Conservation (phyloP, 2,329 filamentous ascomycete genomes). For the Clonostachys rhizophaga region DNA sequence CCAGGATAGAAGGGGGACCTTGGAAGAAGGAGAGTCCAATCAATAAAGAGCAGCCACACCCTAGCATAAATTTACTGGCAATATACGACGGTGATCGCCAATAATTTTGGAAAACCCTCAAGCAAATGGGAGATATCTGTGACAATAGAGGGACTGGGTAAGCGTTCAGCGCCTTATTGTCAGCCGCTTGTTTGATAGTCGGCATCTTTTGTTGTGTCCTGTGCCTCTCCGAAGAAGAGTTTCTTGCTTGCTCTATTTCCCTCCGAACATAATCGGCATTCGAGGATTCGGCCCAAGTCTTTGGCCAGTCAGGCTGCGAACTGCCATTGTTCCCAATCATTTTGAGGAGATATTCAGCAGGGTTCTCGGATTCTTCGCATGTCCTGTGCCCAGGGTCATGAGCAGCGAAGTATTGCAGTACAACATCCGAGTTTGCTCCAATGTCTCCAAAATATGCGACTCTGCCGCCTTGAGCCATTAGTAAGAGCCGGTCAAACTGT, state of each 20-base stretch:
- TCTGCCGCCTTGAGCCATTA: constrained; percentile 71
- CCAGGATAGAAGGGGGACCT: constrained; percentile 57
- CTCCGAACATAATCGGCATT: constrained; percentile 41
- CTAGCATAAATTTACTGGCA: too few relatives aligned
- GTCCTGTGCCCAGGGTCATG: constrained; percentile 43
- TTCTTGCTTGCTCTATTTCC: constrained; percentile 19
- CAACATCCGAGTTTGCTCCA: constrained; percentile 48
- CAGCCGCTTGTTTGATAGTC: too few relatives aligned
- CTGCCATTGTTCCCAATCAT: too few relatives aligned
- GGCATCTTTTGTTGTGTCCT: too few relatives aligned
- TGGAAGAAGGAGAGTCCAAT: constrained; percentile 77
- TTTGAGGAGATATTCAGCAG: constrained; percentile 65
- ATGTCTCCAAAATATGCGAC: constrained; percentile 82
- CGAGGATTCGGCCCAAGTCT: too few relatives aligned
- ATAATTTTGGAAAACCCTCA: too few relatives aligned
- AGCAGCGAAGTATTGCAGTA: constrained; percentile 53
- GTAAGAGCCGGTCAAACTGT: constrained; percentile 77
- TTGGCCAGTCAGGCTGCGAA: too few relatives aligned
- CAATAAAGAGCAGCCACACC: constrained; percentile 53
- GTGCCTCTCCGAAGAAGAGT: too few relatives aligned
- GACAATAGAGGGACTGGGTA: too few relatives aligned
- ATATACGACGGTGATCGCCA: too few relatives aligned
- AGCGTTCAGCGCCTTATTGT: too few relatives aligned
- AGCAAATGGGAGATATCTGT: too few relatives aligned
- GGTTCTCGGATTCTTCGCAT: constrained; percentile 55